These are phyloP conservation scores for Podila horticola DNA, from an alignment of 192 early-diverging fungal species.

Conservation along the genomic window DNA sequence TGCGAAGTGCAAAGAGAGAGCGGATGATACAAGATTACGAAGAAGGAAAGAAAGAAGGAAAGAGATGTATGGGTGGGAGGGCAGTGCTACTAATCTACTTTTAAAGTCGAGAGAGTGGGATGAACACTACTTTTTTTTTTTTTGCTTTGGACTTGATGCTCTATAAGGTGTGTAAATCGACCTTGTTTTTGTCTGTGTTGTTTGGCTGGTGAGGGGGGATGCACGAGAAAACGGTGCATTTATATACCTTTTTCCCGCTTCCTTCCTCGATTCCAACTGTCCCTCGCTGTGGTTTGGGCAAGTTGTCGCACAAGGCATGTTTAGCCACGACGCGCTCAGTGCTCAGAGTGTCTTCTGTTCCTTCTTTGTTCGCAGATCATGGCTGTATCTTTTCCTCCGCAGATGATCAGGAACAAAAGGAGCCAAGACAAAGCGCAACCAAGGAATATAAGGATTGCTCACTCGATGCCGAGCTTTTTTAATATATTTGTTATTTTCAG, in stretches of 20 bases:
- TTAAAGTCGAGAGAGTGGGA: background rate
- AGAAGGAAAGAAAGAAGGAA: background rate
- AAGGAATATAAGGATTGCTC: too few relatives aligned
- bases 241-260: too few relatives aligned
- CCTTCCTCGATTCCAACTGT: too few relatives aligned
- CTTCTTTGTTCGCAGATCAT: background rate
- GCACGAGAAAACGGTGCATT: too few relatives aligned
- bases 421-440: too few relatives aligned
- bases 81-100: background rate
- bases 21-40: background rate
- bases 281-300: too few relatives aligned
- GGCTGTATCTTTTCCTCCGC: background rate
- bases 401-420: background rate
- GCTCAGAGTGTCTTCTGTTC: too few relatives aligned
- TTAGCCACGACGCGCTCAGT: too few relatives aligned
- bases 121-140: background rate
- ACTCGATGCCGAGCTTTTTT: too few relatives aligned
- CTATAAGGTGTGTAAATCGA: too few relatives aligned
- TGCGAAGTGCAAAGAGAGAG: background rate
- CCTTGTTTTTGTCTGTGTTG: background rate
- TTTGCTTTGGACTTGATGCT: background rate
- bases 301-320: too few relatives aligned
- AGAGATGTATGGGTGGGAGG: background rate
- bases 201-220: background rate
- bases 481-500: too few relatives aligned